Conservation (phyloP, 345 rosid species). For the Lagerstroemia speciosa region DNA sequence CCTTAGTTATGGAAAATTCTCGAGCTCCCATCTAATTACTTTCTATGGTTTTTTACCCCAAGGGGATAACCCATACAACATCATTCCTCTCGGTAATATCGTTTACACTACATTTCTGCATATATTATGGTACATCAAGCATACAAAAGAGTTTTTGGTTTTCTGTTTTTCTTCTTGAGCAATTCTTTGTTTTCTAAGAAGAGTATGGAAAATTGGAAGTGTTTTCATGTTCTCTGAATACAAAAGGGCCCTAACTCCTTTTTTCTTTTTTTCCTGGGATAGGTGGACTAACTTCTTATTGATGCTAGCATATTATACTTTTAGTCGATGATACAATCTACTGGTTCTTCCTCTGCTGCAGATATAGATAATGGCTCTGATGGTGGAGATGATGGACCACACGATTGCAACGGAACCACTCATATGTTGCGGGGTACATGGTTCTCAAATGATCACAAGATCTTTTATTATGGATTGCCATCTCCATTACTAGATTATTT, state of each 20-base stretch:
- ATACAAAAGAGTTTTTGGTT: background rate
- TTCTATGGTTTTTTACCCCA: slow-evolving; percentile 81
- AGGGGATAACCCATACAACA: slow-evolving; percentile 76
- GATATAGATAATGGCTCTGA: slow-evolving; percentile 53
- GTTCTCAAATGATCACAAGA: slow-evolving; percentile 54
- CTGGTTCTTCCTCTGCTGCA: slow-evolving; percentile 18
- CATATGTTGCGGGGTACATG: slow-evolving; percentile 97
- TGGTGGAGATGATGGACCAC: slow-evolving; percentile 26
- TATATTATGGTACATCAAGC: background rate
- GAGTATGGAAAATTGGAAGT: too few species aligned
- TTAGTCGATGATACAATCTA: background rate
- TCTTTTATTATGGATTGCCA: slow-evolving; percentile 81
- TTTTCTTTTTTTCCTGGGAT: too few species aligned
- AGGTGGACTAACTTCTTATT: background rate
- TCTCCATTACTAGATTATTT: slow-evolving; percentile 56
- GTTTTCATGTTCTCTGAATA: too few species aligned
- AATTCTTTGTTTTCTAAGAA: too few species aligned
- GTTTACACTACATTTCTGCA: background rate
- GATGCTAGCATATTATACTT: background rate
- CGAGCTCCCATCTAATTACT: slow-evolving; percentile 73
- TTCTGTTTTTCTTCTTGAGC: background rate
- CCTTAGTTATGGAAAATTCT: slow-evolving; percentile 80
- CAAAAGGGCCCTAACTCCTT: too few species aligned
- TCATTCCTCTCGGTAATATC: slow-evolving; percentile 69
- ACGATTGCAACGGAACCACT: slow-evolving; percentile 34